A percentile compares a stretch with the other conserved stretches of the same genome.
Conservation (phyloP, 108 stramenopile species). For the Asterionellopsis glacialis region DNA sequence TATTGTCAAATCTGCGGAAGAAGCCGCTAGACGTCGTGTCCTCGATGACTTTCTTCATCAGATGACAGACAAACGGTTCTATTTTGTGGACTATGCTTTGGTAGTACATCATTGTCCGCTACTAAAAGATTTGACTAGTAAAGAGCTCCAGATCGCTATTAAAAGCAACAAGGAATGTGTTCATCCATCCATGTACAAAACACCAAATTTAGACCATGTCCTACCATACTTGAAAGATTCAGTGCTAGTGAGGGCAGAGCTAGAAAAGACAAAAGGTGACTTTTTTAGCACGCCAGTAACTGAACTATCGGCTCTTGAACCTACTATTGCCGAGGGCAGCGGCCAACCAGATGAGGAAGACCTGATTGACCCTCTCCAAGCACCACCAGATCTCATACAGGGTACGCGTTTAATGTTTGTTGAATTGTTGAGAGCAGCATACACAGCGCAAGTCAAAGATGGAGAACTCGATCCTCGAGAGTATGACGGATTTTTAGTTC, state of each 20-base stretch:
- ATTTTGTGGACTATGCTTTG: conserved; percentile 40
- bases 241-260: background rate
- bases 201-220: conserved; percentile 4
- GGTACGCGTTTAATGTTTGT: conserved; percentile 2
- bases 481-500: conserved; percentile 15
- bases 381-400: background rate
- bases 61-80: conserved; percentile 41
- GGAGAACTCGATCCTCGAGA: conserved; percentile 48
- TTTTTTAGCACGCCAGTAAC: background rate
- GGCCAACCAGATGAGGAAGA: background rate
- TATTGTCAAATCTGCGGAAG: conserved; percentile 32
- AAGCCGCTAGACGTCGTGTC: conserved; percentile 9
- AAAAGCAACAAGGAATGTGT: background rate
- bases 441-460: conserved; percentile 35
- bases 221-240: conserved; percentile 1
- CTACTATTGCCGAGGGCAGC: background rate
- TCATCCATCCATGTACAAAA: background rate
- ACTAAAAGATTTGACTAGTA: conserved; percentile 35
- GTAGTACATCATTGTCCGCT: conserved; percentile 54
- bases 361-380: background rate
- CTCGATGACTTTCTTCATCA: conserved; percentile 41
- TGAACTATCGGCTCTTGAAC: background rate
- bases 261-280: background rate
- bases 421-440: conserved; percentile 21
- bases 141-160: conserved; percentile 45